Evolutionary conservation across 1,139 yeast species (phyloP).

Genomic region (Geotrichum candidum): DNA sequence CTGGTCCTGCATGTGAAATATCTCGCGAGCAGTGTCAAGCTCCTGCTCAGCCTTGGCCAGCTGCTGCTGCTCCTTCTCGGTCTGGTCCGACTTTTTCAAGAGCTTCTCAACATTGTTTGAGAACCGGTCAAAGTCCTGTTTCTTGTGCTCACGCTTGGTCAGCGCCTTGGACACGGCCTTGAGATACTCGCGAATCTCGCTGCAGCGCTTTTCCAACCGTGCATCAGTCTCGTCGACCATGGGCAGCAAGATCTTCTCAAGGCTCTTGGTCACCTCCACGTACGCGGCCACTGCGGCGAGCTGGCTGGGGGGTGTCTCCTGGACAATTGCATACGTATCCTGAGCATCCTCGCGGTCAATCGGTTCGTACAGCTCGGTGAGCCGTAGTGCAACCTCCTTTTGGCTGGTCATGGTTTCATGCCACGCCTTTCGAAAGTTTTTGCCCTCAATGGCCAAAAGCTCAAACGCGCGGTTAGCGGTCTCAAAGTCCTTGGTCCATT

Average conservation of each 20-base stretch:
- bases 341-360: slow-evolving; percentile 36
- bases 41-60: slow-evolving; percentile 30
- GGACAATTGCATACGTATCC: slow-evolving; percentile 34
- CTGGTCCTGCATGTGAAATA: slow-evolving; percentile 39
- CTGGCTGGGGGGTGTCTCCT: slow-evolving; percentile 41
- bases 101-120: slow-evolving; percentile 43
- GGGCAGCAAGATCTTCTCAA: slow-evolving; percentile 27
- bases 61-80: slow-evolving; percentile 32
- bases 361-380: slow-evolving; percentile 36
- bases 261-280: slow-evolving; percentile 23
- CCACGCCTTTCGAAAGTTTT: slow-evolving; percentile 38
- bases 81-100: slow-evolving; percentile 34
- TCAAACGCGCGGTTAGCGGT: slow-evolving; percentile 44
- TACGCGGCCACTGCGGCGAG: slow-evolving; percentile 30
- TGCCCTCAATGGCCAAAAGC: slow-evolving; percentile 38
- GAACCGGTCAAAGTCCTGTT: slow-evolving; percentile 42
- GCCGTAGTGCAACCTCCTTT: slow-evolving; percentile 33
- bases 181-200: slow-evolving; percentile 40
- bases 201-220: slow-evolving; percentile 30
- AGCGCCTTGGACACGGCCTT: slow-evolving; percentile 42
- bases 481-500: slow-evolving; percentile 45
- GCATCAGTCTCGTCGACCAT: slow-evolving; percentile 27
- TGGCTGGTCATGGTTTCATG: slow-evolving; percentile 32
- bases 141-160: slow-evolving; percentile 44
- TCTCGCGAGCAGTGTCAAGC: slow-evolving; percentile 30